Evolutionary conservation across 1,284 basidiomycete species (phyloP).

Genomic region (Rhodofomes roseus): DNA sequence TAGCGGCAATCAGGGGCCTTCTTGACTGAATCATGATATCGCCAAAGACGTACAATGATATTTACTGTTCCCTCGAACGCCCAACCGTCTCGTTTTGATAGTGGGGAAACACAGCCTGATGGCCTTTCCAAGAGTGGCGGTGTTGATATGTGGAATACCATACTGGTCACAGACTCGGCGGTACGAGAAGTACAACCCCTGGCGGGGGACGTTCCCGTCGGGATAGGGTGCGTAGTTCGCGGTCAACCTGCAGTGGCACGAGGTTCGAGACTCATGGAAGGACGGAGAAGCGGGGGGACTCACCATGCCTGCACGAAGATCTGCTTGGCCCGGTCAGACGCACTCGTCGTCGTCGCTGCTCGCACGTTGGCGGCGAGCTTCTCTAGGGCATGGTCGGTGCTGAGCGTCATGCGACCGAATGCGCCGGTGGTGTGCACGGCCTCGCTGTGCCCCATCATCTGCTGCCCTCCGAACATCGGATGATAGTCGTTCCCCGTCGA

Average conservation of each 20-base stretch:
- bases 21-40: slow-evolving; percentile 25
- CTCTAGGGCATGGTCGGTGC: slow-evolving; percentile 73
- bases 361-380: slow-evolving; percentile 83
- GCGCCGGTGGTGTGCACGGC: slow-evolving; percentile 61
- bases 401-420: slow-evolving; percentile 72
- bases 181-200: slow-evolving; percentile 90
- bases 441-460: slow-evolving; percentile 40
- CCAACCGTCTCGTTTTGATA: slow-evolving; percentile 89
- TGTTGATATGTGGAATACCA: slow-evolving; percentile 89
- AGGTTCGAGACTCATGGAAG: slow-evolving; percentile 2
- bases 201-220: slow-evolving; percentile 84
- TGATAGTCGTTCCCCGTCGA: slow-evolving; percentile 50
- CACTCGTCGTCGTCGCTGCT: slow-evolving; percentile 83
- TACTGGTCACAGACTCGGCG: slow-evolving; percentile 87
- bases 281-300: slow-evolving; percentile 24
- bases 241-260: slow-evolving; percentile 60
- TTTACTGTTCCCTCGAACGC: slow-evolving; percentile 89
- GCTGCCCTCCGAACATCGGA: slow-evolving; percentile 44
- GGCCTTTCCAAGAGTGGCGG: slow-evolving; percentile 90
- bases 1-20: slow-evolving; percentile 29
- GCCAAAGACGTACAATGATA: slow-evolving; percentile 71
- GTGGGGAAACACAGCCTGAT: slow-evolving; percentile 89
- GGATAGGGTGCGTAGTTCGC: slow-evolving; percentile 88
- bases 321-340: slow-evolving; percentile 84
- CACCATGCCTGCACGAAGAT: slow-evolving; percentile 89